Conservation (phyloP, 192 early-diverging fungal species). For the Coemansia sp. region DNA sequence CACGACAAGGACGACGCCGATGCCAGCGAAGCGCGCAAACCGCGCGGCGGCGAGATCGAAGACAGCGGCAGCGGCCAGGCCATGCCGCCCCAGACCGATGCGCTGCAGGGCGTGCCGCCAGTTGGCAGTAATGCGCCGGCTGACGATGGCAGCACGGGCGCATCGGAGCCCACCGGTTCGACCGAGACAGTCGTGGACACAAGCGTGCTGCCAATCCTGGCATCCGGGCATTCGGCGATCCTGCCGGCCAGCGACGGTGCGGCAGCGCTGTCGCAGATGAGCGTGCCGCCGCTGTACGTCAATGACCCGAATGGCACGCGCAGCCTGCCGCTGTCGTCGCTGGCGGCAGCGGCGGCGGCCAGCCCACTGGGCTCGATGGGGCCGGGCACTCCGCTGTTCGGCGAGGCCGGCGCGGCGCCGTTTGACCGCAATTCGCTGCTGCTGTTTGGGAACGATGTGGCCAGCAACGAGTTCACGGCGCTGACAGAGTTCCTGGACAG, state of each 20-base stretch:
- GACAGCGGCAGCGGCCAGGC: neutral
- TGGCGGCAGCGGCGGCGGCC: conserved; percentile 2
- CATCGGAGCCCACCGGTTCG: neutral
- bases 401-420: neutral
- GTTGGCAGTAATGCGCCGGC: neutral
- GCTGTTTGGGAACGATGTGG: conserved; percentile 38
- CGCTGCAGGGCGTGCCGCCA: neutral
- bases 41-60: neutral
- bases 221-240: conserved; percentile 1
- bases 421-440: conserved; percentile 31
- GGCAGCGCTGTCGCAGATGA: neutral
- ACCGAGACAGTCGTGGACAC: neutral
- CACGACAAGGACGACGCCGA: conserved; percentile 67
- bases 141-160: neutral
- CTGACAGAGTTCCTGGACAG: conserved; percentile 41
- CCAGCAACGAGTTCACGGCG: conserved; percentile 42
- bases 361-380: conserved; percentile 4
- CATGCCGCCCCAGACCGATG: neutral
- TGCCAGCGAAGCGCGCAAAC: neutral
- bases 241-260: neutral
- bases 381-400: neutral
- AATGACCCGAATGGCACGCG: conserved; percentile 1
- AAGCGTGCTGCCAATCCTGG: conserved; percentile 10
- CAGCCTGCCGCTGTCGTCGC: conserved; percentile 4
- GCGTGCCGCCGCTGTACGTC: neutral